A percentile compares a stretch with the other conserved stretches of the same genome.
These are phyloP conservation scores for Cladochytrium tenue DNA, from an alignment of 371 early-diverging fungal genomes.

Conservation along the genomic window DNA sequence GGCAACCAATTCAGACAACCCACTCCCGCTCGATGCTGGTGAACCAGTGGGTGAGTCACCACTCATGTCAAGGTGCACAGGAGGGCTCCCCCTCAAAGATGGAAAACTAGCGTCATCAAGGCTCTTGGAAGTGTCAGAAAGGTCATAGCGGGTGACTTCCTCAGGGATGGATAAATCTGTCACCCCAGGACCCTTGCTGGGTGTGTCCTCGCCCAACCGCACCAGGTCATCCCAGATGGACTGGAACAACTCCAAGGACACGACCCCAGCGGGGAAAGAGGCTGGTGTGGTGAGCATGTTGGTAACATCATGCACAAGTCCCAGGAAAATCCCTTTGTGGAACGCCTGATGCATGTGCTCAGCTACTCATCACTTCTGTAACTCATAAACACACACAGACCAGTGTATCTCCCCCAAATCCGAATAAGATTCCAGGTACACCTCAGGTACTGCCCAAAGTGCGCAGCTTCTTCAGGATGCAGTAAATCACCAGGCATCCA, in stretches of 20 bases:
- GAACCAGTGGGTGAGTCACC: no score
- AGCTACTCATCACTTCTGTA: not conserved
- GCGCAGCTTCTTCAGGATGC: no score
- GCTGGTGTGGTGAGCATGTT: not conserved
- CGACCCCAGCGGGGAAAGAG: not conserved
- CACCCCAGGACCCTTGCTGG: not conserved
- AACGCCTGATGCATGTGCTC: not conserved
- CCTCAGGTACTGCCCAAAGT: no score
- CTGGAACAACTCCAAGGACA: not conserved
- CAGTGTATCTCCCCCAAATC: no score
- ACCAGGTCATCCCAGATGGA: not conserved
- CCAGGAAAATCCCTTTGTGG: not conserved
- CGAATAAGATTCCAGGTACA: no score
- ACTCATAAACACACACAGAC: not conserved
- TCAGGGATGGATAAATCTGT: not conserved
- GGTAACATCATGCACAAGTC: not conserved
- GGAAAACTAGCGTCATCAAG: no score
- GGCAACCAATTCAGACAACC: no score
- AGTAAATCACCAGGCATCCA: no score
- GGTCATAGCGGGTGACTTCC: not conserved
- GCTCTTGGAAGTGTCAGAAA: no score
- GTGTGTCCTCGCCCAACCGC: not conserved
- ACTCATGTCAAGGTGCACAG: no score
- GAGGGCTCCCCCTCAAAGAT: no score
- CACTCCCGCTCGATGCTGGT: no score